phyloP scores from a whole-genome alignment of 2,329 filamentous ascomycete genomes.

The Paecilomyces variotii region DNA sequence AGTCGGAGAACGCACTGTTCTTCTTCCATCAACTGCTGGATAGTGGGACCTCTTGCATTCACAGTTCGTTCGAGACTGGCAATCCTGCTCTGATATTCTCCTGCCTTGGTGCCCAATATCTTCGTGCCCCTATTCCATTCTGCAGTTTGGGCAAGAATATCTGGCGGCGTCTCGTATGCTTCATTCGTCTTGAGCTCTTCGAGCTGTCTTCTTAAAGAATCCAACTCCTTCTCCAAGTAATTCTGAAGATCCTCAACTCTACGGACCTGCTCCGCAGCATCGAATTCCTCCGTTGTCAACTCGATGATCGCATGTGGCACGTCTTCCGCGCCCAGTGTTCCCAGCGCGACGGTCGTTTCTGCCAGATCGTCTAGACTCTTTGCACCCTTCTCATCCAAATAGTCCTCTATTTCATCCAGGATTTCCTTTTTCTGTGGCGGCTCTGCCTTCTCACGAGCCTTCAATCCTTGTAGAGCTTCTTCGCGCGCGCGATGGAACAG shows the following conservation, averaged over 20 bases:
- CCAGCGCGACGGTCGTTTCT: slow-evolving; percentile 43
- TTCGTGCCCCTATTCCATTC: slow-evolving; percentile 66
- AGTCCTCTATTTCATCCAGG: slow-evolving; percentile 47
- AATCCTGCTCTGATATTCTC: slow-evolving; percentile 56
- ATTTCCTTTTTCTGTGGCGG: slow-evolving; percentile 34
- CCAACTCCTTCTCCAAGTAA: slow-evolving; percentile 48
- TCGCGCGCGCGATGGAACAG: slow-evolving; percentile 29
- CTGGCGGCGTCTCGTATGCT: slow-evolving; percentile 46
- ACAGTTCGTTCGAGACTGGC: slow-evolving; percentile 29
- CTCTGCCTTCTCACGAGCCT: slow-evolving; percentile 19
- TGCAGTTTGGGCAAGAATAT: slow-evolving; percentile 61
- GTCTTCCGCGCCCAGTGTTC: slow-evolving; percentile 41
- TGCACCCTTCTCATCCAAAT: slow-evolving; percentile 46
- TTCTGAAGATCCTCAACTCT: slow-evolving; percentile 50
- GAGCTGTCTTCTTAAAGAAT: slow-evolving; percentile 20
- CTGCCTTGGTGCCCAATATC: slow-evolving; percentile 55
- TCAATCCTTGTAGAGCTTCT: slow-evolving; percentile 26
- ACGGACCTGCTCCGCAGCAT: slow-evolving; percentile 47
- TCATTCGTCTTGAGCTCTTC: slow-evolving; percentile 23
- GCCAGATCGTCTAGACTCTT: slow-evolving; percentile 53
- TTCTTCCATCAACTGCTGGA: slow-evolving; percentile 48
- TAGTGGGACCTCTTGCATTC: slow-evolving; percentile 21
- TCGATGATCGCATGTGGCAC: slow-evolving; percentile 48
- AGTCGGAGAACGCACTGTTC: slow-evolving; percentile 54
- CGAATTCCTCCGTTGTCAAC: slow-evolving; percentile 47